Evolutionary conservation across 2,329 filamentous ascomycete genomes (phyloP), one percentile per base, ranked within the genome.

Genomic region (Cladosporium colombiae): DNA sequence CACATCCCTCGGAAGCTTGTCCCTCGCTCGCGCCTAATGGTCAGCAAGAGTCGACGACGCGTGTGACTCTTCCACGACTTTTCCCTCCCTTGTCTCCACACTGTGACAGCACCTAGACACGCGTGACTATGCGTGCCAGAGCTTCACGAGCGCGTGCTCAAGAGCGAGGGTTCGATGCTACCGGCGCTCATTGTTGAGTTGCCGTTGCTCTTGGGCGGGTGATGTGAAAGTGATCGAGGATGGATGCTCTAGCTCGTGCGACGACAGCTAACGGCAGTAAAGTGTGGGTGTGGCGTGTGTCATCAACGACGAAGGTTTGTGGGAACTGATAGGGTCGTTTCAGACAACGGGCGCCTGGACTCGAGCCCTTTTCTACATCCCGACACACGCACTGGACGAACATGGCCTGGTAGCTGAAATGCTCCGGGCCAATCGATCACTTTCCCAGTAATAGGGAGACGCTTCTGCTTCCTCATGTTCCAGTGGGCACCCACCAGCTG

Each of bases 221-320:
- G 35, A 37, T 21, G 49, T 63, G 61, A 46, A 63, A 52, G 52
- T 31, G 49, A 25, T 46, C 40, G 40, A 46, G 16, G 23, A 25
- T 56, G 23, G 23, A 21, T 64, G 67, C 68, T 67, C 21, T 31
- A 56, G 61, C 25, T 27, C 35, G 52, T 40, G 61, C 55, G 50
- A 40, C 61, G 27, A 63, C 49, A 52, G 63, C 61, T 68, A 69
- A 69, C 68, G 67, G 66, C 67, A 66, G 35, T 67, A 18, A 65
- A 65, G 56, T 68, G 67, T 72, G 62, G 67, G 65, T 67, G 68
- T 70, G 72, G 71, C 71, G 71, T 61, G 67, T 72, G 72, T 73
- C 72, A 73, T 70, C 67, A 66, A 70, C 65, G 61, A 69, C 63
- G 63, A 68, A 67, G 66, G 56, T 59, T 59, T 59, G 14, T 27